Evolutionary conservation across 176 grass and related monocot species (phyloP), one percentile per base, ranked within the genome.

Genomic region (Chrysopogon serrulatus): DNA sequence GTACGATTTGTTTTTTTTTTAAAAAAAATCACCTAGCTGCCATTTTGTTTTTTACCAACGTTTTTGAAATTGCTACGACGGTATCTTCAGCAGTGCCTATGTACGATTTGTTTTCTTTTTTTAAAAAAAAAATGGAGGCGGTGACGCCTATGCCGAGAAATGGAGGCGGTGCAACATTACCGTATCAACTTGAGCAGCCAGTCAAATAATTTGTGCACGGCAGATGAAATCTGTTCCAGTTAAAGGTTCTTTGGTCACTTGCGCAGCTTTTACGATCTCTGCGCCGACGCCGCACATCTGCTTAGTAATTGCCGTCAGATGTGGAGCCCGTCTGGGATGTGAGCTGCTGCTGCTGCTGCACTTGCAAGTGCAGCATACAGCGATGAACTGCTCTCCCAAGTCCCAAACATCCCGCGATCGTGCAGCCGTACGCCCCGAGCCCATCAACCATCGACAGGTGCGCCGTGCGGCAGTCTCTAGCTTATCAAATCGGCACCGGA

Each of bases 401-500:
- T 19, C 39, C 9, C 47, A n/a, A 54, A 0, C 30, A 10, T n/a
- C 19, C 71, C 9, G 71, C 44, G 27, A 14, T 33, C 18, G 43
- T 33, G 65, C 77, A 9, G 45, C 41, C 41, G 64, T 67, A 67
- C 63, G 48, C 10, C 12, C 42, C 43, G 23, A 67, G 43, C 30
- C 68, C 62, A 54, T 82, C 83, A 82, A 30, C 66, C 63, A 26
- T 77, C 64, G 51, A 83, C 79, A 85, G 31, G 37, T 39, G 42
- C 78, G 59, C 34, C 49, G 82, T 71, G 82, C 86, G 40, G 64
- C 71, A 35, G 83, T 68, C n/a, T n/a, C 27, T 33, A 23, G 44
- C 72, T 53, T 57, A 79, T 79, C 84, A 90, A 77, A 90, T 90
- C 88, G 75, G 78, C 60, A 78, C 66, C 79, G 66, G 57, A 83